Conservation (phyloP, 2,329 filamentous ascomycete species). For the Fusarium begoniae region DNA sequence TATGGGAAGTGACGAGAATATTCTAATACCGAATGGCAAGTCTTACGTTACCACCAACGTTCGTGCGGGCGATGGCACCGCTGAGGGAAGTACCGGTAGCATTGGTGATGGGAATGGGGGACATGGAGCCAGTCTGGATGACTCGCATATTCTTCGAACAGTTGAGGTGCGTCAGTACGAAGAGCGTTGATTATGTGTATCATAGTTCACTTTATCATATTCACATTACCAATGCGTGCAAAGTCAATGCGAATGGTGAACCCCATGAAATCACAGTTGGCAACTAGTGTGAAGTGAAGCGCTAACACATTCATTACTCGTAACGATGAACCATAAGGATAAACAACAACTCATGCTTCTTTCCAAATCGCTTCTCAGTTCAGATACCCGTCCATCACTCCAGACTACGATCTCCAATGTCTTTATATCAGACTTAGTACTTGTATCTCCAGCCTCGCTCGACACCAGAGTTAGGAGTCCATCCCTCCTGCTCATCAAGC, state of each 20-base stretch:
- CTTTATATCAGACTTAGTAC: background rate
- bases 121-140: background rate
- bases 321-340: background rate
- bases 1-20: slow-evolving; percentile 19
- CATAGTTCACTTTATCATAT: too few relatives aligned
- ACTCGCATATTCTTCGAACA: slow-evolving; percentile 14
- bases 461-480: slow-evolving; percentile 20
- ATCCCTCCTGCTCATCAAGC: slow-evolving; percentile 23
- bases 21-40: slow-evolving; percentile 13
- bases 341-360: background rate
- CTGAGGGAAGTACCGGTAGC: background rate
- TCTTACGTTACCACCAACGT: slow-evolving; percentile 11
- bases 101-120: background rate
- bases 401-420: background rate
- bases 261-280: background rate
- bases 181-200: background rate
- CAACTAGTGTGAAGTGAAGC: accelerated
- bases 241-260: accelerated
- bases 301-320: slow-evolving; percentile 1
- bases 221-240: accelerated
- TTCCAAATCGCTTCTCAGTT: background rate
- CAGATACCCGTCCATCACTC: background rate
- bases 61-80: background rate
- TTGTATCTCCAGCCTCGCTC: slow-evolving; percentile 27
- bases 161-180: slow-evolving; percentile 22